Base-by-base conservation (phyloP, 1,284 basidiomycete species). In the Porogramme epimiltina region DNA sequence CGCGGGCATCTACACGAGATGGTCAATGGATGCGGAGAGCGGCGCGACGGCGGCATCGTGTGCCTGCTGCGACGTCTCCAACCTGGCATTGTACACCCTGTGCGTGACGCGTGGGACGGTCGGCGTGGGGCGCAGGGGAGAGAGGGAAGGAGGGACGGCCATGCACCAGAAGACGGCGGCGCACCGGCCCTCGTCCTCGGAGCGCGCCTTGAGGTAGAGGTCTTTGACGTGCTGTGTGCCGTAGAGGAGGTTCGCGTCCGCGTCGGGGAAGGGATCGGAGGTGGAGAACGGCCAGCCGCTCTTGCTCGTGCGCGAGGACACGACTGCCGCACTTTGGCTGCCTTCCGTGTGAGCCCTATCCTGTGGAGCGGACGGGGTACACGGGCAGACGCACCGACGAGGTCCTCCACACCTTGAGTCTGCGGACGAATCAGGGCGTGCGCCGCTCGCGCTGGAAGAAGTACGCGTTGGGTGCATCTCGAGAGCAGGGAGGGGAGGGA, bases 211-310 rank as follows among this genome's bases (percentile, higher is more conserved):
- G 58, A 89, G 73, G 73, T 98, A 99, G 42, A 98, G 76, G 54
- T 98, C 95, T 55, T 85, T 87, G 64, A 98, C 68, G 68, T 96
- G 87, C 51, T 83, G 68, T 8, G 85, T 76, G 38, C 79, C 71
- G 73, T 89, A 84, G 26, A 93, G 66, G 1, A 87, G 83, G 68
- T 97, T 93, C n/a, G 66, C 71, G 13, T 87, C 85, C 1, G 93
- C 85, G 0, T 75, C 87, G 0, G 87, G 85, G 72, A 87, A 93
- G 2, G 79, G 69, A 57, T 93, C 89, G 34, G 71, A 79, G 33
- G 68, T 78, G 13, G 86, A 87, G 66, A 98, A 98, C 0, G 92
- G 88, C 95, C 95, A 98, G 22, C 95, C 95, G 16, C 85, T 70
- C 16, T 74, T 67, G 28, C 91, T 91, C 85, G 98, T 89, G 64